These are phyloP conservation scores for Exophiala lecanii-corni DNA, from an alignment of 2,329 filamentous ascomycete species.

Conservation along the genomic window DNA sequence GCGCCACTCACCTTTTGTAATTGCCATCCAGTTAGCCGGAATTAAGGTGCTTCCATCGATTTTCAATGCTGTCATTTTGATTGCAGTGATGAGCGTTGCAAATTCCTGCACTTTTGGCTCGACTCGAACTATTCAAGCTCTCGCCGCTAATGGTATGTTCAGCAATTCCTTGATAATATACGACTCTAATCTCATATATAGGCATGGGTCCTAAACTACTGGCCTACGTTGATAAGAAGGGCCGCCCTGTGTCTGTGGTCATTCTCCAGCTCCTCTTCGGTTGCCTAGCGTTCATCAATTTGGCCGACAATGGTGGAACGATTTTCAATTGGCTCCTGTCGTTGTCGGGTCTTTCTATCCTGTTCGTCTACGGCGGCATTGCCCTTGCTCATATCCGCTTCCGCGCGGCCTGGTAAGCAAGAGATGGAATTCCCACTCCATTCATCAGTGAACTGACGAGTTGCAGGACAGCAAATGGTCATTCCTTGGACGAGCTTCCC, in stretches of 20 bases:
- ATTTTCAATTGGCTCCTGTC: conserved; percentile 75
- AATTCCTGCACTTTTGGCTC: conserved; percentile 90
- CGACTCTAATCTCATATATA: conserved; percentile 9
- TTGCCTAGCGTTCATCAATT: conserved; percentile 71
- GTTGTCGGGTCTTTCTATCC: conserved; percentile 66
- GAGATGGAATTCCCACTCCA: conserved; percentile 1
- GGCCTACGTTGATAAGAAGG: conserved; percentile 75
- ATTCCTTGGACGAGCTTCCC: conserved; percentile 68
- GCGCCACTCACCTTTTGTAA: conserved; percentile 84
- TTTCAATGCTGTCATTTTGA: conserved; percentile 92
- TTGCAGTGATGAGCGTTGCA: conserved; percentile 83
- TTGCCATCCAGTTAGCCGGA: conserved; percentile 79
- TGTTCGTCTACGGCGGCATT: conserved; percentile 62
- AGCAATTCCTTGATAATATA: background rate
- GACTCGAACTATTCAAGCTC: conserved; percentile 80
- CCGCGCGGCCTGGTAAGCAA: conserved; percentile 61
- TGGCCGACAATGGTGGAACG: conserved; percentile 44
- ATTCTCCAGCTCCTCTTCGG: conserved; percentile 62
- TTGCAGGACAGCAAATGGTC: conserved; percentile 52
- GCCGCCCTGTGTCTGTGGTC: conserved; percentile 74
- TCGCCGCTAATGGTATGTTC: conserved; percentile 50
- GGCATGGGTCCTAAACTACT: conserved; percentile 73
- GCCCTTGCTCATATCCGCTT: conserved; percentile 72
- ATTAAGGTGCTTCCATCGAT: conserved; percentile 77
- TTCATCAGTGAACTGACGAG: conserved; percentile 6